Evolutionary conservation across 2,329 filamentous ascomycete species (phyloP), one percentile per base, ranked within the genome.

Genomic region (Orbilia blumenaviensis): DNA sequence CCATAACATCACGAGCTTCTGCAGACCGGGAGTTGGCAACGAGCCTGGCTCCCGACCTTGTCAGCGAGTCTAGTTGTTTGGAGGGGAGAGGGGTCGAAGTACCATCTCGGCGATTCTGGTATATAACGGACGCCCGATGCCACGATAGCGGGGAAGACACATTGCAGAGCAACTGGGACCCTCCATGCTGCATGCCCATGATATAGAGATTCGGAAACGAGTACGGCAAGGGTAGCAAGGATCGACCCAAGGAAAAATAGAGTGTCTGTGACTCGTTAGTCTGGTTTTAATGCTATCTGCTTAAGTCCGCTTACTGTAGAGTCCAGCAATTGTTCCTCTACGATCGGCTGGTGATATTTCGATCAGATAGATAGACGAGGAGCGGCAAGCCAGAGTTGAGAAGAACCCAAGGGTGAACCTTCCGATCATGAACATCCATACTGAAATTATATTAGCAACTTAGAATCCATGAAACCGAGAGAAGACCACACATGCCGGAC

Each of bases 301-400:
- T 27, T 21, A 14, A 50, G 32, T 14, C 9, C 1, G 2, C 68
- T 32, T 67, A 75, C 69, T 84, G 77, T 83, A 82, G 78, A 89
- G 85, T 87, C 89, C 0, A 87, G 89, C 78, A n/a, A 89, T 84
- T 18, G 88, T 84, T 38, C 88, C 88, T 77, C 89, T 85, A 81
- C 88, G 88, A 1, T 86, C 86, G 0, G 89, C 89, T 79, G 90
- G 89, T 1, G 88, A 86, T 67, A 89, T 85, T 80, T 91, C 89
- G 44, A 88, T 86, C 12, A 87, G 87, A 80, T 90, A 90, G 10
- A 88, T 86, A 1, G 89, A 89, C 0, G 87, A 88, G 6, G 88
- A 87, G 3, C 87, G 85, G 2, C 86, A 85, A 3, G 87, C 86
- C 66, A 90, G 87, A 1, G 86, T 85, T 42, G 88, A 87, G 42